Evolutionary conservation across 2,329 filamentous ascomycete genomes (phyloP).

Genomic region (Cercospora zeina): DNA sequence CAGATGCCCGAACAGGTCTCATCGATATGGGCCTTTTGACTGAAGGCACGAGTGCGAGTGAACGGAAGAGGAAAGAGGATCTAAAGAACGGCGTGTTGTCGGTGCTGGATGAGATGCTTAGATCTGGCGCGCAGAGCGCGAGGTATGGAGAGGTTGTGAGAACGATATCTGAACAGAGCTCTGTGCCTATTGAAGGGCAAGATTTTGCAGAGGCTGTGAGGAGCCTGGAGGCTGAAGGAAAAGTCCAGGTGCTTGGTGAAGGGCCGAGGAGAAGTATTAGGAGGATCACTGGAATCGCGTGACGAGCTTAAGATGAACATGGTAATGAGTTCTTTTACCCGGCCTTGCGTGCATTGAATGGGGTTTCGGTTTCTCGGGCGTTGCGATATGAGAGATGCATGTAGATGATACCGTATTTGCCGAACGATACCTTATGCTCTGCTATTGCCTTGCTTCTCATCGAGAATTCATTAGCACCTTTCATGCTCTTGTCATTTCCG

Average conservation of each 20-base stretch:
- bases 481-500: neutral
- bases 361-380: conserved; percentile 1
- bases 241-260: conserved; percentile 77
- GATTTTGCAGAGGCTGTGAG: conserved; percentile 85
- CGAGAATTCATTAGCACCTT: neutral
- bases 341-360: conserved; percentile 1
- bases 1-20: conserved; percentile 81
- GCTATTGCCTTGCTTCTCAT: neutral
- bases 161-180: conserved; percentile 69
- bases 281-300: conserved; percentile 62
- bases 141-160: conserved; percentile 77
- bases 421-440: neutral
- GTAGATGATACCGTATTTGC: conserved; percentile 16
- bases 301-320: conserved; percentile 5
- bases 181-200: conserved; percentile 67
- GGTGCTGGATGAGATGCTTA: conserved; percentile 77
- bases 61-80: conserved; percentile 78
- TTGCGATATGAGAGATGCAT: conserved; percentile 1
- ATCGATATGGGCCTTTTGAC: conserved; percentile 97
- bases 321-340: neutral
- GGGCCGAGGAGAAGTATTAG: conserved; percentile 79
- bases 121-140: conserved; percentile 62
- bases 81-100: conserved; percentile 75
- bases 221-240: conserved; percentile 79
- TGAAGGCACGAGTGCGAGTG: conserved; percentile 87